Percentiles rank a stretch among this genome's conserved stretches.
Evolutionary conservation across 2,329 filamentous ascomycete species (phyloP).

Genomic region (Cadophora gregata): DNA sequence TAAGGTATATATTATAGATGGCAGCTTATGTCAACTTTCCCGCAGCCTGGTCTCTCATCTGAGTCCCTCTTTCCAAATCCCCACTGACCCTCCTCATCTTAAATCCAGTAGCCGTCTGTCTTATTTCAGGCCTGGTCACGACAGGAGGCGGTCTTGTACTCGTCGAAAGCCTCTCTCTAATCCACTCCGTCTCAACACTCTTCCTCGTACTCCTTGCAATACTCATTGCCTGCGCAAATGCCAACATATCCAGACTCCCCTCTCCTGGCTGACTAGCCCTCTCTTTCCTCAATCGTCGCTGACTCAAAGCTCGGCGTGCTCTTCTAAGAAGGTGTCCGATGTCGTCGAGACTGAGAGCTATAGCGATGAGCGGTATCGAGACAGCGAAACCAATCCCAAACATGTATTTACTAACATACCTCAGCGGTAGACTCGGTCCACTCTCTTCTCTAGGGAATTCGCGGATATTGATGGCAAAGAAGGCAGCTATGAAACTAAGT

Average conservation of each 20-base stretch:
- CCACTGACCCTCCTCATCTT: slow-evolving; percentile 33
- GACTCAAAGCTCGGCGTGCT: slow-evolving; percentile 10
- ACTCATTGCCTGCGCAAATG: slow-evolving; percentile 34
- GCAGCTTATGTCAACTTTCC: background rate
- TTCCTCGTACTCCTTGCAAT: slow-evolving; percentile 32
- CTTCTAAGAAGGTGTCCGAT: slow-evolving; percentile 29
- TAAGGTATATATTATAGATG: background rate
- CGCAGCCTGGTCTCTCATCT: slow-evolving; percentile 7
- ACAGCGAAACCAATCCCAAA: slow-evolving; percentile 40
- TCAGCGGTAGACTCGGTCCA: slow-evolving; percentile 29
- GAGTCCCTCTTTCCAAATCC: slow-evolving; percentile 36
- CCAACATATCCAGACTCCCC: slow-evolving; percentile 21
- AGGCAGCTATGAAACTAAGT: slow-evolving; percentile 39
- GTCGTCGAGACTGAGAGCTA: slow-evolving; percentile 38
- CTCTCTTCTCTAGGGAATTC: slow-evolving; percentile 32
- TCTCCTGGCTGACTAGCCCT: background rate
- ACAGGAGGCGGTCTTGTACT: slow-evolving; percentile 13
- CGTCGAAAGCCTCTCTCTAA: slow-evolving; percentile 29
- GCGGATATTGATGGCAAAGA: slow-evolving; percentile 39
- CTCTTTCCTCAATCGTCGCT: slow-evolving; percentile 10
- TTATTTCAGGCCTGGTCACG: slow-evolving; percentile 11
- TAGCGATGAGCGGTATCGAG: slow-evolving; percentile 36
- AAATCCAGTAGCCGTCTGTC: slow-evolving; percentile 34
- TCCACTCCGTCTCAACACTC: slow-evolving; percentile 37
- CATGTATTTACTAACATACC: slow-evolving; percentile 39